phyloP scores from a whole-genome alignment of 768 basidiomycete species.

The Coprinopsis marcescibilis region DNA sequence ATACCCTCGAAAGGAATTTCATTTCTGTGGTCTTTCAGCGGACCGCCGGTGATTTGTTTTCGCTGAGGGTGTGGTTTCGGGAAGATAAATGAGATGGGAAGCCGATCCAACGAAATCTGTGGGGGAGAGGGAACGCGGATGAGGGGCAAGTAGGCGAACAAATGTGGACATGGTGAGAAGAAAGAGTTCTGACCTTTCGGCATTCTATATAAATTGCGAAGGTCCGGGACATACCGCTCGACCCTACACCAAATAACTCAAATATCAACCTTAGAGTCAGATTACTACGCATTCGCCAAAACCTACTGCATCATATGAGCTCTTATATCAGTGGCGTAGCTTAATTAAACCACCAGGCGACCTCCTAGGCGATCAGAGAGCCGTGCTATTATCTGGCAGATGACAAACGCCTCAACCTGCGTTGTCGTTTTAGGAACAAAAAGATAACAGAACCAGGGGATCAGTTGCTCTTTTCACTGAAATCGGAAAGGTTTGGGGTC shows the following conservation, averaged over 20 bases:
- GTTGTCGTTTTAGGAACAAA: too few species aligned
- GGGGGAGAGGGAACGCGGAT: conserved; percentile 2
- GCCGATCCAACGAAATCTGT: background rate
- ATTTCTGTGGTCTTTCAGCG: conserved; percentile 2
- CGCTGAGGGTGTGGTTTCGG: background rate
- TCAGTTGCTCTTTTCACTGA: too few species aligned
- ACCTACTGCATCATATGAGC: too few species aligned
- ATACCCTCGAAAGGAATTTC: conserved; percentile 11
- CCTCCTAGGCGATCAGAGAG: too few species aligned
- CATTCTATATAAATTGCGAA: conserved; percentile 10
- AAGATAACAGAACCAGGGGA: too few species aligned
- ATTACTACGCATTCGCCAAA: too few species aligned
- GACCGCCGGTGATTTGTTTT: conserved; percentile 4
- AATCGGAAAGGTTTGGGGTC: too few species aligned
- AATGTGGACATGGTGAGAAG: conserved; percentile 9
- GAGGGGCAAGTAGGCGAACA: too few species aligned
- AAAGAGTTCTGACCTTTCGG: conserved; percentile 8
- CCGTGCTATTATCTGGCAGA: too few species aligned
- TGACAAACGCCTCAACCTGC: too few species aligned
- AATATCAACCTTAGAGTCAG: background rate
- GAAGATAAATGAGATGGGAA: background rate
- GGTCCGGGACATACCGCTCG: conserved; percentile 11
- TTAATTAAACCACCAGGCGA: too few species aligned
- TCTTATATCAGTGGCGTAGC: too few species aligned
- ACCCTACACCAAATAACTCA: background rate